Evolutionary conservation across 192 early-diverging fungal genomes (phyloP), one percentile per base, ranked within the genome.

Genomic region (Entrophospora sp.): DNA sequence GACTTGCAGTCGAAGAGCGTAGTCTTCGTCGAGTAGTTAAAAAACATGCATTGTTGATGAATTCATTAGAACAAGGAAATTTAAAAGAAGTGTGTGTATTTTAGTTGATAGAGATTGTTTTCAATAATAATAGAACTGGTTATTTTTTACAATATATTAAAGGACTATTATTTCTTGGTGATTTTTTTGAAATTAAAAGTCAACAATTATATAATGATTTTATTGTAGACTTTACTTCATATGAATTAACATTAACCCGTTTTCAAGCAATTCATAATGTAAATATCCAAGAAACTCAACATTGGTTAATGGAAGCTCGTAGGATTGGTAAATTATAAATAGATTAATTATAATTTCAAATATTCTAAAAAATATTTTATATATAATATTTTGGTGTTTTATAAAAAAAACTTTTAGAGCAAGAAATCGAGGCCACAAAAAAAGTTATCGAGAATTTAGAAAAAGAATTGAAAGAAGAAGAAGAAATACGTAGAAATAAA

Each of bases 261-360:
- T 61, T 61, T 42, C 59, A 61, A 44, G 25, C 18, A 13, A 61
- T 61, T 61, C 59, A 61, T 42, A 38, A 61, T 30, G 42, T 61
- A 38, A 61, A 44, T 44, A 13, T 61, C 5, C 59, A 25, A 42
- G 59, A 61, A 30, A 25, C 36, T 27, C 36, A 12, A 28, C 59
- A 61, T 44, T 61, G 59, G 59, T 18, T 42, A 5, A 38, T 25
- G 28, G 59, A 61, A 61, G 36, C 59, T 42, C 22, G 14, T 18
- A 61, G 18, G 10, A 61, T 61, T 31, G 59, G 59, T 61, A 61
- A 42, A 22, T 25, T 0, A n/a, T 44, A 22, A 25, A 59, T 22
- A 59, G 38, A 38, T 43, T 28, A 27, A 8, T n/a, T 43, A 9
- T 44, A 30, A 13, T 7, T 42, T 43, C 14, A 61, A 18, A 0